Evolutionary conservation across 208 protist species (phyloP), one percentile per base, ranked within the genome.

Genomic region (Trypanosoma vivax): DNA sequence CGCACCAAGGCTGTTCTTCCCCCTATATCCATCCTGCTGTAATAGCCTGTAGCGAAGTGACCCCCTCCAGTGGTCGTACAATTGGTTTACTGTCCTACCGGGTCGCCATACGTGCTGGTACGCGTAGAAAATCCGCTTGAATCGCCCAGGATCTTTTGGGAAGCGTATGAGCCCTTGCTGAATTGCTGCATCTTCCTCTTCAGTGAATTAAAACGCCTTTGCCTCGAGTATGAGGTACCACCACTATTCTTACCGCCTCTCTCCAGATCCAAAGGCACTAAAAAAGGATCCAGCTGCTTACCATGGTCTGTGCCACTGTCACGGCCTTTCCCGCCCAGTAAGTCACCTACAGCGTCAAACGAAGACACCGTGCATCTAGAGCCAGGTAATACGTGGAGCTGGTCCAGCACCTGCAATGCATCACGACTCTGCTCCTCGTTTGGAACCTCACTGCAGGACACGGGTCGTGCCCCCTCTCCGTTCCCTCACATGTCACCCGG

Each of bases 21-120:
- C 57, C 30, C 58, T 13, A 46, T 58, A 55, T 6, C 67, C 38
- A 16, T 50, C 50, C 43, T 63, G 50, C n/a, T 64, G 52, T 3
- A 70, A 23, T 64, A 80, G 45, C 16, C 61, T 59, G 1, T 68
- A 61, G 7, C 71, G 70, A 50, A 90, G 56, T 16, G 70, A 71
- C 35, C 72, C 86, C 6, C 86, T 76, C 86, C 86, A 94, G 64
- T 94, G 86, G 50, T 94, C 79, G 51, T 78, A 88, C 50, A 94
- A 56, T 48, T 86, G 65, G 18, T 43, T 65, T 9, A 80, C 34
- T 1, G 82, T 90, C 23, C 86, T 70, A 9, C 62, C 72, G 14
- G 40, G 61, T 50, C 71, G 72, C 80, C 79, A 90, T 10, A 86
- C 79, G 16, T 13, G 16, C 19, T 52, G 61, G 60, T 78, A 89